A percentile compares a stretch with the other conserved stretches of the same genome.
phyloP scores from a whole-genome alignment of 345 rosid genomes.

The Cardamine resedifolia region DNA sequence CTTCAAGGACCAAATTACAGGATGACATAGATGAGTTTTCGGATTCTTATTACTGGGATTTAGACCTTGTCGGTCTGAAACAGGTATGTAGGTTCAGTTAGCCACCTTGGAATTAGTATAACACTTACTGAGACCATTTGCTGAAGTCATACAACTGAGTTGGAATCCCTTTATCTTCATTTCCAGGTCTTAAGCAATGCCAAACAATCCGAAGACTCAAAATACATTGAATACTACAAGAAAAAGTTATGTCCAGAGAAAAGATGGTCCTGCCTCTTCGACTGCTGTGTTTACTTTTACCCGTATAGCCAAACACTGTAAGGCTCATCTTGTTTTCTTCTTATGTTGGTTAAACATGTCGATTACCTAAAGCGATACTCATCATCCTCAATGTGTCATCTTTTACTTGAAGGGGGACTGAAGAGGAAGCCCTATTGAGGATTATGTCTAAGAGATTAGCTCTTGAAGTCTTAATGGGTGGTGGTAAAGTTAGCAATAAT shows the following conservation, averaged over 20 bases:
- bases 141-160: neutral
- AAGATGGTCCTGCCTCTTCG: conserved; percentile 65
- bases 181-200: conserved; percentile 75
- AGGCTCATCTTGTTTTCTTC: conserved; percentile 32
- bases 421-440: conserved; percentile 54
- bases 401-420: conserved; percentile 48
- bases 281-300: conserved; percentile 68
- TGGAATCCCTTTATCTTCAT: conserved; percentile 7
- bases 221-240: conserved; percentile 52
- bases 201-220: conserved; percentile 48
- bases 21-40: conserved; percentile 89
- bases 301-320: conserved; percentile 47
- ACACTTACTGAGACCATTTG: neutral
- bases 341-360: neutral
- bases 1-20: conserved; percentile 67
- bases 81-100: conserved; percentile 53
- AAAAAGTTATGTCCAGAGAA: conserved; percentile 70
- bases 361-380: conserved; percentile 9
- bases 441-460: conserved; percentile 65
- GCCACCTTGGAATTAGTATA: conserved; percentile 12
- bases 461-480: conserved; percentile 69
- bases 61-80: conserved; percentile 71
- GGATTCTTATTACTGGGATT: conserved; percentile 77
- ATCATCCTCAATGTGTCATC: conserved; percentile 2
- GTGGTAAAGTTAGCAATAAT: conserved; percentile 69